phyloP scores from a whole-genome alignment of 208 protist genomes.

The Spongospora subterranea region DNA sequence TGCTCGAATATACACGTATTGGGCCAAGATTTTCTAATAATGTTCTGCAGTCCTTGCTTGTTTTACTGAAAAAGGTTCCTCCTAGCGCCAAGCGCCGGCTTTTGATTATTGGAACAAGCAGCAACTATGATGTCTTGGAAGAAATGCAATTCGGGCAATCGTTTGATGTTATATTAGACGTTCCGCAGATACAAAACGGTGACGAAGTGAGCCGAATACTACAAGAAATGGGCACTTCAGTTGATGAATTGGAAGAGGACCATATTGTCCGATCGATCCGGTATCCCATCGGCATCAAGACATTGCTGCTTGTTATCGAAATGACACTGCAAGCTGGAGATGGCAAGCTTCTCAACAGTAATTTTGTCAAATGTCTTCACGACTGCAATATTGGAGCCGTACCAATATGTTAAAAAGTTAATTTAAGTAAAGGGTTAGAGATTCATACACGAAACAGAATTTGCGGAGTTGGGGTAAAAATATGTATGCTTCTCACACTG shows the following conservation, averaged over 20 bases:
- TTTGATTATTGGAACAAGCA: conserved; percentile 51
- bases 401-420: not conserved
- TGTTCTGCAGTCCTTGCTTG: conserved; percentile 90
- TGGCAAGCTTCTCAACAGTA: not conserved
- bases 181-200: conserved; percentile 54
- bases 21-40: conserved; percentile 97
- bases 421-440: no score
- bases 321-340: conserved; percentile 31
- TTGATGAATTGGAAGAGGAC: not conserved
- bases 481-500: no score
- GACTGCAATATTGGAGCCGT: not conserved
- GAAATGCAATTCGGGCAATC: conserved; percentile 54
- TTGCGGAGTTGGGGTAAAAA: no score
- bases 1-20: conserved; percentile 90
- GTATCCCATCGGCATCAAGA: conserved; percentile 62
- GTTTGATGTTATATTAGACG: not conserved
- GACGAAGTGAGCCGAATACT: not conserved
- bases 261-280: not conserved
- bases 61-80: conserved; percentile 90
- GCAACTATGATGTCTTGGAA: conserved; percentile 51
- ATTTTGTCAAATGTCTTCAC: not conserved
- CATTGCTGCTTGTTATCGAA: conserved; percentile 63
- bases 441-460: no score
- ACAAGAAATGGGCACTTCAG: not conserved
- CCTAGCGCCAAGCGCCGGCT: conserved; percentile 69